A percentile compares a stretch with the other conserved stretches of the same genome.
Evolutionary conservation across 345 rosid species (phyloP).

Genomic region (Jatropha curcas): DNA sequence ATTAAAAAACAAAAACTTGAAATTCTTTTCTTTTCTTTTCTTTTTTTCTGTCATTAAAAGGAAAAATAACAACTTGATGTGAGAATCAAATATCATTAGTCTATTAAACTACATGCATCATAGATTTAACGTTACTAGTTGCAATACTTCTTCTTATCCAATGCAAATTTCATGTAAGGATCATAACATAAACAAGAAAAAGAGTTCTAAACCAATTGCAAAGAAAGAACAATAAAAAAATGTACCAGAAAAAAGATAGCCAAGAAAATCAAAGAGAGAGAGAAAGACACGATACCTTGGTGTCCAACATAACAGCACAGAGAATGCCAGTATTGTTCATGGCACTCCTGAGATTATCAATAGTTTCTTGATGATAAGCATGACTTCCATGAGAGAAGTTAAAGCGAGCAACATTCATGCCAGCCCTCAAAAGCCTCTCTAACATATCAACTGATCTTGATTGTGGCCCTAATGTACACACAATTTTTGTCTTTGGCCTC

Average conservation of each 20-base stretch:
- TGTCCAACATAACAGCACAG: conserved; percentile 97
- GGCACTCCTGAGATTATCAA: conserved; percentile 78
- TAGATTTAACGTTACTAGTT: no score
- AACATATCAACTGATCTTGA: conserved; percentile 74
- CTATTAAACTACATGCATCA: no score
- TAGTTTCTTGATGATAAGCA: conserved; percentile 86
- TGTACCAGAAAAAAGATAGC: no score
- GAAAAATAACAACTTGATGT: not conserved
- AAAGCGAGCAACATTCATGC: conserved; percentile 56
- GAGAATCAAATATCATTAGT: no score
- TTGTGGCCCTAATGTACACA: conserved; percentile 91
- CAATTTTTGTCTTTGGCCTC: conserved; percentile 88
- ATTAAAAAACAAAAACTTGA: no score
- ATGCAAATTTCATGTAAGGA: not conserved
- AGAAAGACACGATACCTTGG: conserved; percentile 50
- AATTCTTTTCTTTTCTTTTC: no score
- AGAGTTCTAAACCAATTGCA: not conserved
- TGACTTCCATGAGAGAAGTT: conserved; percentile 98
- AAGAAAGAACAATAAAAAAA: no score
- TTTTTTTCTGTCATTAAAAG: not conserved
- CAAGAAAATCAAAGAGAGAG: not conserved
- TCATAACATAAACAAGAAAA: not conserved
- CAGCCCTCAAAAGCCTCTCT: conserved; percentile 85
- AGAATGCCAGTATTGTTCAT: conserved; percentile 87
- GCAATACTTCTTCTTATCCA: no score